Conservation (phyloP, 768 basidiomycete genomes). For the Tephrocybe sp. region DNA sequence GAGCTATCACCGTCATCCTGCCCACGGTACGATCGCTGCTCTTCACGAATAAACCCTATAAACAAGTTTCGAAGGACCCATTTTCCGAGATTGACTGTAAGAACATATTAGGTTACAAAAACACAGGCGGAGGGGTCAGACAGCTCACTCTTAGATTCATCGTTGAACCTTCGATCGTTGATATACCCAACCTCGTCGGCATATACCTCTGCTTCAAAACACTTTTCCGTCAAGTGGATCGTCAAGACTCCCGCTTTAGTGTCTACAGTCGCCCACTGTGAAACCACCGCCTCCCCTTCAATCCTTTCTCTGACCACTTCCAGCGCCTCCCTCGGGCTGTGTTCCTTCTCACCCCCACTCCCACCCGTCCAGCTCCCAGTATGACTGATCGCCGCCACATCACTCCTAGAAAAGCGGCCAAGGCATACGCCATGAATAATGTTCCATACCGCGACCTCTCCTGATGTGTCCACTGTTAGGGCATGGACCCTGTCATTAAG, state of each 20-base stretch:
- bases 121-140: no score
- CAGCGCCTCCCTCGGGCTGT: conserved; percentile 78
- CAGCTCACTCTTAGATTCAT: conserved; percentile 83
- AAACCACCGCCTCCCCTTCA: conserved; percentile 90
- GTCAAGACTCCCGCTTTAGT: conserved; percentile 88
- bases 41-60: conserved; percentile 71
- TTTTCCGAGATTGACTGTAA: conserved; percentile 87
- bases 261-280: conserved; percentile 85
- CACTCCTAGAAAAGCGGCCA: conserved; percentile 66
- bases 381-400: conserved; percentile 59
- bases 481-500: conserved; percentile 90
- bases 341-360: conserved; percentile 42
- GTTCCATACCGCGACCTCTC: conserved; percentile 92
- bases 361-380: conserved; percentile 44
- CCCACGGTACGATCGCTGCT: conserved; percentile 44
- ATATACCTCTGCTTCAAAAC: conserved; percentile 94
- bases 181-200: conserved; percentile 85
- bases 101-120: background rate
- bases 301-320: conserved; percentile 87
- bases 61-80: conserved; percentile 90
- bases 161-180: conserved; percentile 58
- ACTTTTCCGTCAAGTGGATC: conserved; percentile 83
- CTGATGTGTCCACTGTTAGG: conserved; percentile 85
- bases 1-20: conserved; percentile 30
- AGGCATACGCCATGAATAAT: conserved; percentile 76